Conservation (phyloP, 148 eudicot genomes). For the Vaccinium darrowii region DNA sequence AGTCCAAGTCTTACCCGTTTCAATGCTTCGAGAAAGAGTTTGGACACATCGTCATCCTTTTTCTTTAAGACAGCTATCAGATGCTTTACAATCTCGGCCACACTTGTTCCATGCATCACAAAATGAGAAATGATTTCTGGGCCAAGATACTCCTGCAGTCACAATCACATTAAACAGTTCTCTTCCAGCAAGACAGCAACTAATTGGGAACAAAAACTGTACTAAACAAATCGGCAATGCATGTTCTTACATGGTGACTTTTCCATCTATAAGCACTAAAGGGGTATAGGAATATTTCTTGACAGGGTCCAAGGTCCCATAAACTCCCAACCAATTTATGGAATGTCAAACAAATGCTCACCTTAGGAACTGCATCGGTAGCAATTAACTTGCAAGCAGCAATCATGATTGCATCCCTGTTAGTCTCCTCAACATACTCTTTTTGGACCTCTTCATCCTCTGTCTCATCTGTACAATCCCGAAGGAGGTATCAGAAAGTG, state of each 20-base stretch:
- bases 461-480: conserved; percentile 48
- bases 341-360: conserved; percentile 21
- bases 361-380: conserved; percentile 70
- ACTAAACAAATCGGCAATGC: background rate
- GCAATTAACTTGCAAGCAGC: conserved; percentile 77
- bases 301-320: background rate
- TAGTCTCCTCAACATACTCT: conserved; percentile 92
- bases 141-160: conserved; percentile 72
- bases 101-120: conserved; percentile 71
- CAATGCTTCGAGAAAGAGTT: conserved; percentile 64
- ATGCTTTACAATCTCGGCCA: conserved; percentile 79
- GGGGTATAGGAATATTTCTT: background rate
- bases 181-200: background rate
- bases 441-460: conserved; percentile 74
- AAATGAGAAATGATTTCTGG: conserved; percentile 83
- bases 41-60: conserved; percentile 54
- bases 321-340: background rate
- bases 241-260: background rate
- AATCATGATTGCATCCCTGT: conserved; percentile 71
- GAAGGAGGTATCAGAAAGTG: background rate
- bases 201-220: background rate
- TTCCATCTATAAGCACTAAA: background rate
- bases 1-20: conserved; percentile 58
- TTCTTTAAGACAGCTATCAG: conserved; percentile 70
- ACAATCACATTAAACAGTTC: conserved; percentile 13